Evolutionary conservation across 2,329 filamentous ascomycete species (phyloP).

Genomic region (Aspergillus fischeri): DNA sequence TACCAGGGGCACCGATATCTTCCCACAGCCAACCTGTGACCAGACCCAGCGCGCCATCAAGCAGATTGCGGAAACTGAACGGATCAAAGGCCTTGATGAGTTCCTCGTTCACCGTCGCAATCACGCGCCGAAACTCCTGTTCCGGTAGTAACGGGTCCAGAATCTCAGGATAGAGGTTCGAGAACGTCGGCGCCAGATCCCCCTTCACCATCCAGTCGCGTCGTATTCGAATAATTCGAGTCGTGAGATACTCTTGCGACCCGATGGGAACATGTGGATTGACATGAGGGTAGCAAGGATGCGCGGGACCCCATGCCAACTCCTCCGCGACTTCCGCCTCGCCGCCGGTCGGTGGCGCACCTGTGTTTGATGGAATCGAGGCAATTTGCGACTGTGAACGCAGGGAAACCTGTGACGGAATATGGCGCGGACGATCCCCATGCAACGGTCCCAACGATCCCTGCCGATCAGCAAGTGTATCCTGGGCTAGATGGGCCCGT

Average conservation of each 20-base stretch:
- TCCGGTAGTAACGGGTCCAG: conserved; percentile 82
- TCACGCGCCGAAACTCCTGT: conserved; percentile 75
- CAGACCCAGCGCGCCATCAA: conserved; percentile 75
- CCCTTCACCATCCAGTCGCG: conserved; percentile 88
- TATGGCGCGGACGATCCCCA: conserved; percentile 32
- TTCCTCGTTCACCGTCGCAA: conserved; percentile 76
- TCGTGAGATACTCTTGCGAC: conserved; percentile 69
- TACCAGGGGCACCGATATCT: conserved; percentile 71
- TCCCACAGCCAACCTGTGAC: conserved; percentile 95
- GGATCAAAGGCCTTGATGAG: conserved; percentile 77
- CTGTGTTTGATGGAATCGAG: conserved; percentile 36
- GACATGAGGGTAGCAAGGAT: conserved; percentile 89
- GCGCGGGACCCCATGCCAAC: conserved; percentile 85
- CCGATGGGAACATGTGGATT: conserved; percentile 83
- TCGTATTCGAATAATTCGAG: conserved; percentile 84
- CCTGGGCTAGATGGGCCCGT: conserved; percentile 25
- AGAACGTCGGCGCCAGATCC: conserved; percentile 88
- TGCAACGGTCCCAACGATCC: conserved; percentile 5
- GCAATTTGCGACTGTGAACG: conserved; percentile 39
- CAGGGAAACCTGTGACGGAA: conserved; percentile 38
- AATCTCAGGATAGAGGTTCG: conserved; percentile 94
- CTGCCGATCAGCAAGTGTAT: conserved; percentile 11
- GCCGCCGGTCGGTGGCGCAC: conserved; percentile 24
- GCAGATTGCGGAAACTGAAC: conserved; percentile 67
- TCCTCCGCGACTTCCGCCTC: conserved; percentile 61